Evolutionary conservation across 768 basidiomycete genomes (phyloP).

Genomic region (Ramaria rubella): DNA sequence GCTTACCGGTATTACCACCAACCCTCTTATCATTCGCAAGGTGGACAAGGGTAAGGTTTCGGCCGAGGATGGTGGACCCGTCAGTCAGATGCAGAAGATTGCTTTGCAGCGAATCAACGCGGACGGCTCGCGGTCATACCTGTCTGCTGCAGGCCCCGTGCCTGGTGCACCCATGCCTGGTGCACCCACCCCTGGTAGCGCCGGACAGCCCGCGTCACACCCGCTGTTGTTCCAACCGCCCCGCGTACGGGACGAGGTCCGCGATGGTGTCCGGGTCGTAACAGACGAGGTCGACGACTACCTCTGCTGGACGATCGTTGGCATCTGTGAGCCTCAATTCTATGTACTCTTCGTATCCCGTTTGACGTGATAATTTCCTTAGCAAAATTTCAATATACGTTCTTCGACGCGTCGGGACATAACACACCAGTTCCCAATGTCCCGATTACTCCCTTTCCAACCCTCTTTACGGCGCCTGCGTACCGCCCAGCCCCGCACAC

Average conservation of each 20-base stretch:
- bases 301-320: constrained; percentile 92
- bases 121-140: constrained; percentile 79
- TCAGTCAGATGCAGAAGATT: constrained; percentile 96
- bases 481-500: constrained; percentile 68
- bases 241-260: constrained; percentile 74
- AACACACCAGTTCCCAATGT: constrained; percentile 69
- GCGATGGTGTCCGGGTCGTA: constrained; percentile 66
- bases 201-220: constrained; percentile 73
- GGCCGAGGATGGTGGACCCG: constrained; percentile 85
- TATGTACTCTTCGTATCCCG: neutral
- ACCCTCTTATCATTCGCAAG: constrained; percentile 83
- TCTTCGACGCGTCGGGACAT: constrained; percentile 84
- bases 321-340: constrained; percentile 64
- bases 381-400: constrained; percentile 94
- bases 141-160: constrained; percentile 82
- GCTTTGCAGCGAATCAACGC: constrained; percentile 79
- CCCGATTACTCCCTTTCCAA: constrained; percentile 87
- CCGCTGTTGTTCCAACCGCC: constrained; percentile 74
- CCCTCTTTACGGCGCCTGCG: constrained; percentile 70
- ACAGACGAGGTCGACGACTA: constrained; percentile 93
- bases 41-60: constrained; percentile 86
- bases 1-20: constrained; percentile 77
- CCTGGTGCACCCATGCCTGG: constrained; percentile 68
- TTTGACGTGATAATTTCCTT: constrained; percentile 10
- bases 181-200: constrained; percentile 65